Conservation (phyloP, 805 yeast species). For the Kluyveromyces lactis region DNA sequence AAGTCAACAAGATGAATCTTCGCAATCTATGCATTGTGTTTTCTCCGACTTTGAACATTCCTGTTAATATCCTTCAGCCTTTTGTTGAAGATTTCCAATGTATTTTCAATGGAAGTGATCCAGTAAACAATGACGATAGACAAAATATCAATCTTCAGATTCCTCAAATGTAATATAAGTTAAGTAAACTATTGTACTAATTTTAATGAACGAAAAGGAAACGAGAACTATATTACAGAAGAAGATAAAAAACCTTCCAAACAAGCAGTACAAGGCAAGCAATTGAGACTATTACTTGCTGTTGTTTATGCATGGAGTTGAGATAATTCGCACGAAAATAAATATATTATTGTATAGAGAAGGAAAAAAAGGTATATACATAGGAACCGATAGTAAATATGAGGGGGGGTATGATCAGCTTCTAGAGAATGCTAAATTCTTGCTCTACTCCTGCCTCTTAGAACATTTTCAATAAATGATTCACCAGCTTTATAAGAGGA, state of each 20-base stretch:
- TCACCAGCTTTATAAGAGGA: constrained; percentile 98
- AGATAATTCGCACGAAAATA: too few relatives aligned
- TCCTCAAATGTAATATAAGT: constrained; percentile 30
- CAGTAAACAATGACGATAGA: constrained; percentile 33
- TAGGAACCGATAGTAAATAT: too few relatives aligned
- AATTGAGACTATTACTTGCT: too few relatives aligned
- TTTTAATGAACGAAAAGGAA: not conserved
- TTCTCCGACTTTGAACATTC: constrained; percentile 68
- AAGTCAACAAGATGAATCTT: constrained; percentile 73
- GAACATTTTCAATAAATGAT: constrained; percentile 88
- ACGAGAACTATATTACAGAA: not conserved
- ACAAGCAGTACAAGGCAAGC: too few relatives aligned
- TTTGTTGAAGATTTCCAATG: constrained; percentile 55
- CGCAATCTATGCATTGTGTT: constrained; percentile 74
- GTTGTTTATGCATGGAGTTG: too few relatives aligned
- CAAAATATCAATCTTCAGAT: constrained; percentile 46
- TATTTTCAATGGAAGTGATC: constrained; percentile 47
- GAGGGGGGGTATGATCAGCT: too few relatives aligned
- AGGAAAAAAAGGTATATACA: too few relatives aligned
- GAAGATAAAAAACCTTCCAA: too few relatives aligned
- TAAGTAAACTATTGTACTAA: constrained; percentile 2
- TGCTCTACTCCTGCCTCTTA: constrained; percentile 55
- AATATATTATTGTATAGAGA: too few relatives aligned
- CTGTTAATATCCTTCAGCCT: constrained; percentile 50
- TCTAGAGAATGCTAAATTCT: too few relatives aligned